Conservation (phyloP, 1,284 basidiomycete genomes). For the Afroboletus lepidellus region DNA sequence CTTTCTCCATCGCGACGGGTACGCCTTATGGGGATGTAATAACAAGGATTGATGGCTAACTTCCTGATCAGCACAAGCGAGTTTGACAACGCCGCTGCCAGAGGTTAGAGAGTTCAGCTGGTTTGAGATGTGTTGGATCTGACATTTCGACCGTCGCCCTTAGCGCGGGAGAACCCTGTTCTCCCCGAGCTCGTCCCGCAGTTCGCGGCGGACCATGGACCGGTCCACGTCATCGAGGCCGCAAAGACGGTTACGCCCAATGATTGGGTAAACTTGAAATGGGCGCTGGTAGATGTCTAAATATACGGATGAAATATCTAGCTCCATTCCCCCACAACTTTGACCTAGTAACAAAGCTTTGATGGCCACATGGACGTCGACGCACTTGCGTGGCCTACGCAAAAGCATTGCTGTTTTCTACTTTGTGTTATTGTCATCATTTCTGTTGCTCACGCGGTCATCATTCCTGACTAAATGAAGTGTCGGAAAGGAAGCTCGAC, state of each 20-base stretch:
- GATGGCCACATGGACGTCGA: slow-evolving; percentile 9
- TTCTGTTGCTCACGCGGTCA: slow-evolving; percentile 7
- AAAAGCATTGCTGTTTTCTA: slow-evolving; percentile 22
- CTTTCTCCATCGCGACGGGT: slow-evolving; percentile 25
- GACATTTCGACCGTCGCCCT: slow-evolving; percentile 1
- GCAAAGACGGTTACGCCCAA: slow-evolving; percentile 5
- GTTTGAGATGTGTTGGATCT: slow-evolving; percentile 4
- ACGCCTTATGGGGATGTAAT: slow-evolving; percentile 3
- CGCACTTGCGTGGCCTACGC: slow-evolving; percentile 7
- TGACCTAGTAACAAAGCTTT: background rate
- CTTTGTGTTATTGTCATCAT: slow-evolving; percentile 24
- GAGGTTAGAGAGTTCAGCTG: slow-evolving; percentile 19
- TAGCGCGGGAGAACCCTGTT: slow-evolving; percentile 22
- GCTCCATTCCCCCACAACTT: slow-evolving; percentile 5
- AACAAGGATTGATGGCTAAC: slow-evolving; percentile 5
- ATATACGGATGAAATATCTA: slow-evolving; percentile 9
- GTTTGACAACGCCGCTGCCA: slow-evolving; percentile 21
- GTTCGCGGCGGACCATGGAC: background rate
- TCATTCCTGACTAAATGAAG: slow-evolving; percentile 17
- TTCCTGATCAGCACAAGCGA: slow-evolving; percentile 21
- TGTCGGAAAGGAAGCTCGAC: slow-evolving; percentile 19
- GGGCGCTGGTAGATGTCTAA: slow-evolving; percentile 7
- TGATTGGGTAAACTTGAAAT: slow-evolving; percentile 28
- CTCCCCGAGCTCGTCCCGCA: slow-evolving; percentile 24
- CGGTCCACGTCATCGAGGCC: slow-evolving; percentile 13